Base-by-base conservation (phyloP, 805 yeast species). In the Lachancea quebecensis region DNA sequence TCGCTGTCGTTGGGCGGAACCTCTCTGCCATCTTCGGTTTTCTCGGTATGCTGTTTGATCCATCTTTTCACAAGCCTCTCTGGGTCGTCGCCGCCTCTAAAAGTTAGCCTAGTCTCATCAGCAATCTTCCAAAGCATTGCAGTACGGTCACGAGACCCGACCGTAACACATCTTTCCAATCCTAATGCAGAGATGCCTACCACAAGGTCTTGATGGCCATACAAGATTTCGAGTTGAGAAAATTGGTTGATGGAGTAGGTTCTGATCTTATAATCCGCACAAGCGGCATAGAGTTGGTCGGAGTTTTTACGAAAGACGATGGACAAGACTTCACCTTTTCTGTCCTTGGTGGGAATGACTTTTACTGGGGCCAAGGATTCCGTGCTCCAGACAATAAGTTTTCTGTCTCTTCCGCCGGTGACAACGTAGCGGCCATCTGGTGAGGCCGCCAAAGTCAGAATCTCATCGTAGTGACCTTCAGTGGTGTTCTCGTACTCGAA, bases 41-140 rank as follows among this genome's bases (percentile, higher is more conserved):
- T 61, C 52, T 51, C 51, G 28, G 61, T 64, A 46, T 54, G 64
- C 48, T 57, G 64, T 47, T 54, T 60, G 54, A 63, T 47, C 62
- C 61, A 56, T 52, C 60, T 65, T 52, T 69, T 67, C 52, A 67
- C 52, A 56, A 66, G 50, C 59, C 64, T 64, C 64, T 71, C 54
- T 68, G 78, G 39, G 64, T 70, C 65, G 58, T 88, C 96, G 47
- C 95, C 95, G 50, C 95, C 96, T 60, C 96, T 77, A 64, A 91
- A 91, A 0, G 96, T 89, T 57, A 93, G 75, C 60, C 97, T 79
- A 1, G 95, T 81, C 67, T 93, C 99, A 57, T 93, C 99, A 21
- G 95, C 79, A 53, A 93, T 88, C 64, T 93, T 93, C 99, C 99
- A 93, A 56, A 86, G 71, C 82, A 95, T 84, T 9, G 91, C 96